phyloP scores from a whole-genome alignment of 2,329 filamentous ascomycete species.

The Cladophialophora psammophila region DNA sequence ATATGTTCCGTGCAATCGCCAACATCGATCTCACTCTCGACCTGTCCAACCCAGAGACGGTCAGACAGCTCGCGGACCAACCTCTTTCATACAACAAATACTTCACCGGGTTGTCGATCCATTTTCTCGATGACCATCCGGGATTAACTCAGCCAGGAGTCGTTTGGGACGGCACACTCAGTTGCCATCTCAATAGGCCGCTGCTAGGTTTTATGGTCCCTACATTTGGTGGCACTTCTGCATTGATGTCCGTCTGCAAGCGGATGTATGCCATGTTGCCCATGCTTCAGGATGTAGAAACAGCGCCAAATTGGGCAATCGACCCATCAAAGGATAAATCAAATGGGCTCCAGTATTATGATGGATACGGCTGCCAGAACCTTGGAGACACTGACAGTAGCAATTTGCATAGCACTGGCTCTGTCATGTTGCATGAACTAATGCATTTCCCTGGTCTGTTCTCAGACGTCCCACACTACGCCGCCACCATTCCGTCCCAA shows the following conservation, averaged over 20 bases:
- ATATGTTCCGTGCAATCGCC: slow-evolving; percentile 13
- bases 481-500: neutral
- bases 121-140: slow-evolving; percentile 14
- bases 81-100: slow-evolving; percentile 6
- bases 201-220: neutral
- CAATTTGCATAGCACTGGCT: slow-evolving; percentile 1
- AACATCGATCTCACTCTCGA: slow-evolving; percentile 12
- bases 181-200: neutral
- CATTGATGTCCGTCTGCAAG: slow-evolving; percentile 14
- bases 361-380: slow-evolving; percentile 16
- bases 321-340: slow-evolving; percentile 15
- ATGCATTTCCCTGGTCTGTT: slow-evolving; percentile 17
- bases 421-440: slow-evolving; percentile 13
- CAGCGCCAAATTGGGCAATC: slow-evolving; percentile 7
- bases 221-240: neutral
- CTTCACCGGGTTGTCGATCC: slow-evolving; percentile 9
- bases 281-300: slow-evolving; percentile 14
- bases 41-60: neutral
- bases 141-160: neutral
- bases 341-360: slow-evolving; percentile 3
- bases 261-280: neutral
- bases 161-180: too few species aligned
- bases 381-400: slow-evolving; percentile 6
- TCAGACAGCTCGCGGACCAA: neutral
- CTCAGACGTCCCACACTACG: slow-evolving; percentile 8